Base-by-base conservation (phyloP, 2,329 filamentous ascomycete species). In the Paecilomyces variotii region DNA sequence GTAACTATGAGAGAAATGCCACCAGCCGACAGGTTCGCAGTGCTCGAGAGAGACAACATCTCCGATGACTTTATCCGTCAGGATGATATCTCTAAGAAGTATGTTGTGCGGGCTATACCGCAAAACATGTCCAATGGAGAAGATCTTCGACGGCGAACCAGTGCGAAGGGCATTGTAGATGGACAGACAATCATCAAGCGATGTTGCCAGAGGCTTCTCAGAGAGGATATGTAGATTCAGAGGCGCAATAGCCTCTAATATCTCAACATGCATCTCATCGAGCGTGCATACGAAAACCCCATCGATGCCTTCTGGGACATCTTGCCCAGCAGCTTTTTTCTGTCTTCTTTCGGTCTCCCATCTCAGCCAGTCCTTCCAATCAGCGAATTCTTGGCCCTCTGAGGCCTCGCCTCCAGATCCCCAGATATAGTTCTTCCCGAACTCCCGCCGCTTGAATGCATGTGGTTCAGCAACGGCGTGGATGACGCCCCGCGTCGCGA, bases 71-170 rank as follows among this genome's bases (percentile, higher is more conserved):
- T 82, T 81, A 56, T 95, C 85, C 63, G 88, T 82, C 0, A 91
- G 81, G 4, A 97, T 80, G 14, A 97, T 77, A 69, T 88, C 86
- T 55, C 91, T 85, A 28, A 99, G 80, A 58, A 93, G 77, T 73
- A 91, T 88, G 70, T 97, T 97, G 73, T 97, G 92, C 9, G 92
- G 92, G 66, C 88, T 95, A 74, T 97, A 97, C 35, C 93, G 84
- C 59, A 99, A 78, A 12, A 99, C 94, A 74, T 99, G 94, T 11
- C 94, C 93, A 58, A 97, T 91, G 0, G 90, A 91, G 72, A 97
- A 96, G 50, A 97, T 80, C 53, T 76, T 78, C n/a, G 54, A 57
- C 5, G 60, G 60, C n/a, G 50, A 63, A 5, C 63, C 63, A n/a
- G 65, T 64, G 32, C 68, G 67, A 19, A 74, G 63, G 0, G 71